Conservation (phyloP, 179 eudicot genomes). For the Nepenthes alata region DNA sequence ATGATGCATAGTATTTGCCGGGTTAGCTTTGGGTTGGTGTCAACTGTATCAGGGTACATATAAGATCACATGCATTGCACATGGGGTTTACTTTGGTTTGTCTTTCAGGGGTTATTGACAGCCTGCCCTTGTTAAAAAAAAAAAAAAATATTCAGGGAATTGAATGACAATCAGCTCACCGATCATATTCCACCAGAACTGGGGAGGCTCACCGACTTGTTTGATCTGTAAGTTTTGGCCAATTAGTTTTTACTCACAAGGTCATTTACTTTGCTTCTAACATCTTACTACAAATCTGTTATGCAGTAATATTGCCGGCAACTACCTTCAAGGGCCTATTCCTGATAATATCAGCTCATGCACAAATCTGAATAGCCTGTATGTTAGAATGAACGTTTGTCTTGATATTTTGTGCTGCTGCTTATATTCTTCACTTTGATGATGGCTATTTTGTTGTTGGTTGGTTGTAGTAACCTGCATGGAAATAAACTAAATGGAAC, state of each 20-base stretch:
- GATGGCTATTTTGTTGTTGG: background rate
- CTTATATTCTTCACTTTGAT: background rate
- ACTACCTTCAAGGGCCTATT: constrained; percentile 72
- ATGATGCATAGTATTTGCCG: background rate
- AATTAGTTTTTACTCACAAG: background rate
- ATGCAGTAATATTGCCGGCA: constrained; percentile 81
- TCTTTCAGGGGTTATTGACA: background rate
- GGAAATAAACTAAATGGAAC: constrained; percentile 83
- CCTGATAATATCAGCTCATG: constrained; percentile 87
- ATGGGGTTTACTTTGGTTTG: background rate
- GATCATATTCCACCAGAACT: constrained; percentile 82
- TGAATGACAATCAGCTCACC: constrained; percentile 70
- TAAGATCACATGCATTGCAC: no score
- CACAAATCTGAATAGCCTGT: constrained; percentile 90
- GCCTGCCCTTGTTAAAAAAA: background rate
- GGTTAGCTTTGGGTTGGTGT: no score
- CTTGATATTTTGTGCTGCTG: background rate
- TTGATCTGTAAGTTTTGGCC: constrained; percentile 57
- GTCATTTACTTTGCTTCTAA: background rate
- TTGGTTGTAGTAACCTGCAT: constrained; percentile 50
- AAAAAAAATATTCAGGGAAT: constrained; percentile 40
- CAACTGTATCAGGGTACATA: no score
- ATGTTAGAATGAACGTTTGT: constrained; percentile 13
- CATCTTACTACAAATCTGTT: background rate
- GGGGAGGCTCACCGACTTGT: constrained; percentile 79